These are phyloP conservation scores for Botrytis sinoallii DNA, from an alignment of 2,329 filamentous ascomycete species.

Conservation along the genomic window DNA sequence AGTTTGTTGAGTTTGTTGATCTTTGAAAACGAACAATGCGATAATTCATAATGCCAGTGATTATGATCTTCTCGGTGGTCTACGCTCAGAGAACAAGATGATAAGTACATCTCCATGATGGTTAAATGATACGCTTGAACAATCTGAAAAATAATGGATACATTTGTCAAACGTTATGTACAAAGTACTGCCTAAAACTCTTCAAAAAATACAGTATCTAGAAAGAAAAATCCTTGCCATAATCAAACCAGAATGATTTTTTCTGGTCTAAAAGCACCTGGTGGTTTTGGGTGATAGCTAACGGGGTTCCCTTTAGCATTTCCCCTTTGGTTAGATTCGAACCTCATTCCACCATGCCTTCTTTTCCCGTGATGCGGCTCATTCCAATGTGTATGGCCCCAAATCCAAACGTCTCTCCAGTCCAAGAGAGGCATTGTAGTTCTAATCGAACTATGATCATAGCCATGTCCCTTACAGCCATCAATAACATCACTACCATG, in stretches of 20 bases:
- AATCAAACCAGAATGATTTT: background rate
- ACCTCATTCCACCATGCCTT: conserved; percentile 5
- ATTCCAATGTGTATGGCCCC: conserved; percentile 15
- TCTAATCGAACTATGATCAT: conserved; percentile 6
- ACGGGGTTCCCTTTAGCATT: background rate
- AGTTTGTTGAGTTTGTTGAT: background rate
- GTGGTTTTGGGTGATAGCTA: background rate
- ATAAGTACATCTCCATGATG: background rate
- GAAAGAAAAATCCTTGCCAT: background rate
- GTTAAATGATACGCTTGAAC: background rate
- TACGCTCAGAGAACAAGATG: background rate
- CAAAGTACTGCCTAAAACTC: background rate
- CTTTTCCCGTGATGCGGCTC: background rate
- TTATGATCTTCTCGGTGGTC: background rate
- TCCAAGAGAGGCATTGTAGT: conserved; percentile 13
- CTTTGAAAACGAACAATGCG: background rate
- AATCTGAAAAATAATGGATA: background rate
- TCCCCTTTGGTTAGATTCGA: conserved; percentile 3
- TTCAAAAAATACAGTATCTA: background rate
- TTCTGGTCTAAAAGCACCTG: background rate
- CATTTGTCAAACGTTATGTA: background rate
- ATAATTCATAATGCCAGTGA: background rate
- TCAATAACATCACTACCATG: conserved; percentile 6
- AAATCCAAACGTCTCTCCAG: conserved; percentile 8
- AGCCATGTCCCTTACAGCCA: background rate